Evolutionary conservation across 1,139 yeast genomes (phyloP).

Genomic region (Yamadazyma dendronema): DNA sequence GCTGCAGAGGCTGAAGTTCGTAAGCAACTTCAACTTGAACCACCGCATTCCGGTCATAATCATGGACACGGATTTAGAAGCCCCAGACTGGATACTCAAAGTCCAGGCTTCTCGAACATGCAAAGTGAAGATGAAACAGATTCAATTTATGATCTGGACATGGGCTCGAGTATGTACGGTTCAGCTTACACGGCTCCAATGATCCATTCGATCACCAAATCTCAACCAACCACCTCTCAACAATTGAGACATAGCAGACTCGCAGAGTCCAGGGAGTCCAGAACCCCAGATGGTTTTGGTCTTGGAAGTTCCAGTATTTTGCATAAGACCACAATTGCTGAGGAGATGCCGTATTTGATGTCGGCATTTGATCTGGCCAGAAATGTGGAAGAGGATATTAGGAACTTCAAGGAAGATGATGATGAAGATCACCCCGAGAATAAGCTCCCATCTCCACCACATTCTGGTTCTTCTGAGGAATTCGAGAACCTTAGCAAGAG

Average conservation of each 20-base stretch:
- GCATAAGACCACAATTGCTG: constrained; percentile 49
- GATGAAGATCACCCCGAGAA: constrained; percentile 5
- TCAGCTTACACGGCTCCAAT: constrained; percentile 35
- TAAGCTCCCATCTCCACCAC: constrained; percentile 3
- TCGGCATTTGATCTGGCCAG: constrained; percentile 57
- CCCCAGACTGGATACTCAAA: constrained; percentile 4
- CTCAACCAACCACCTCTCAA: constrained; percentile 11
- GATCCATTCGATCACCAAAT: constrained; percentile 43
- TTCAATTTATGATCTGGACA: constrained; percentile 29
- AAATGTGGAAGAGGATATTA: constrained; percentile 49
- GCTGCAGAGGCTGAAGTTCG: neutral
- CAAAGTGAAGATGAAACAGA: constrained; percentile 17
- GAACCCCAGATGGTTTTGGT: constrained; percentile 8
- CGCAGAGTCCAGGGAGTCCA: constrained; percentile 25
- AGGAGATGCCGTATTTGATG: constrained; percentile 56
- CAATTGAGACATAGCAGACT: constrained; percentile 5
- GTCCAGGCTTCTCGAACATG: constrained; percentile 5
- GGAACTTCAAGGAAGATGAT: constrained; percentile 31
- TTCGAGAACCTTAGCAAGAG: neutral
- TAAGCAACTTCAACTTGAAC: constrained; percentile 2
- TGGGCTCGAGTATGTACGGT: constrained; percentile 26
- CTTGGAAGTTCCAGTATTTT: constrained; percentile 20
- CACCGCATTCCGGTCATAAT: constrained; percentile 5
- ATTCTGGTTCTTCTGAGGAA: neutral
- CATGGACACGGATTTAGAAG: constrained; percentile 2